Conservation (phyloP, 768 basidiomycete species). For the Tricholoma bakamatsutake region DNA sequence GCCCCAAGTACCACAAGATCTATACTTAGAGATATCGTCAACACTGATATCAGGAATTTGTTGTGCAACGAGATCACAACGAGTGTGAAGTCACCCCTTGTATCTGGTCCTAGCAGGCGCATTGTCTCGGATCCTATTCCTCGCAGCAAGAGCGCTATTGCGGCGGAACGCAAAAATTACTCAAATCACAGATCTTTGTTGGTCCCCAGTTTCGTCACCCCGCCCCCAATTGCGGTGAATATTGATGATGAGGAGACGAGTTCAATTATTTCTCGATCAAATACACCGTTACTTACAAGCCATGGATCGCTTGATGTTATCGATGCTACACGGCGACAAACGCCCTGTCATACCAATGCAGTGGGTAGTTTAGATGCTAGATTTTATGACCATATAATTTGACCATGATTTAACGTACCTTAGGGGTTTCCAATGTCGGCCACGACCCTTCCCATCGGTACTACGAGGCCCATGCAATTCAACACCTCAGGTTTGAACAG, state of each 20-base stretch:
- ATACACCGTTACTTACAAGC: neutral
- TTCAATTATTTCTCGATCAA: neutral
- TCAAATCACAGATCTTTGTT: neutral
- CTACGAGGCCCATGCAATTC: slow-evolving; percentile 30
- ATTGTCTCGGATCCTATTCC: slow-evolving; percentile 28
- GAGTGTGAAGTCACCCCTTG: neutral
- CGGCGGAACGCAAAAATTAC: neutral
- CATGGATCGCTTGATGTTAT: neutral
- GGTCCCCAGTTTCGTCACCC: neutral
- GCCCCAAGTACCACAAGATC: slow-evolving; percentile 1
- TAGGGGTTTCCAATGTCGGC: neutral
- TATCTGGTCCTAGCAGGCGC: slow-evolving; percentile 15
- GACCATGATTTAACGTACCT: neutral
- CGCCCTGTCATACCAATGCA: neutral
- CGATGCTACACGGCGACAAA: neutral
- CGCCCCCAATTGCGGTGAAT: neutral
- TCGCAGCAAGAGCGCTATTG: neutral
- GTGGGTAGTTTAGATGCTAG: neutral
- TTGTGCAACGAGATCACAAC: slow-evolving; percentile 14
- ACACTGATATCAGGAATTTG: slow-evolving; percentile 14
- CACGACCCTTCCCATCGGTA: slow-evolving; percentile 25
- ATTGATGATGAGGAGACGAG: neutral
- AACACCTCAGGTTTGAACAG: slow-evolving; percentile 29
- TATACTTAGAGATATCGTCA: slow-evolving; percentile 16
- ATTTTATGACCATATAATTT: neutral